Evolutionary conservation across 108 stramenopile species (phyloP).

Genomic region (Schizochytrium sp.): DNA sequence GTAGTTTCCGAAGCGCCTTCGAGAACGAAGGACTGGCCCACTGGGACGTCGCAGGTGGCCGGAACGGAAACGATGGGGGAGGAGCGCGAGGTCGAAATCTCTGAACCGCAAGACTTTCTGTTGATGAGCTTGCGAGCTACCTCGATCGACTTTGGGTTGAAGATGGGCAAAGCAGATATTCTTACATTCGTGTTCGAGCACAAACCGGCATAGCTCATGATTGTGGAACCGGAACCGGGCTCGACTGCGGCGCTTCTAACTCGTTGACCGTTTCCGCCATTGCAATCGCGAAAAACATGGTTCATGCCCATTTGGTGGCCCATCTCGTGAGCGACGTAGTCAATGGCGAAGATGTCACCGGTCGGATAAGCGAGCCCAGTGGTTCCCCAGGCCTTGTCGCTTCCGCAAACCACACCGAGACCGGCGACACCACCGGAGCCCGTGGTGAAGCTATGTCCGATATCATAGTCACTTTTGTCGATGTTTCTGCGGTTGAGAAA

Average conservation of each 20-base stretch:
- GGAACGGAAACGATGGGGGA: background rate
- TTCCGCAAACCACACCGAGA: background rate
- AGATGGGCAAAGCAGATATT: background rate
- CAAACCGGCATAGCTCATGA: background rate
- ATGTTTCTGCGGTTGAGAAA: background rate
- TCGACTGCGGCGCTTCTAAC: background rate
- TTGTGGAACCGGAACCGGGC: background rate
- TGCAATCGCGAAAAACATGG: background rate
- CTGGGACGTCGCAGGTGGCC: background rate
- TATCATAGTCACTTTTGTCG: background rate
- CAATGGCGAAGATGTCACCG: background rate
- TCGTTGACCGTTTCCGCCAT: background rate
- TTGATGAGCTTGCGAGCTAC: background rate
- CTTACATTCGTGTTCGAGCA: background rate
- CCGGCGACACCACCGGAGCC: background rate
- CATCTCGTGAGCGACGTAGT: background rate
- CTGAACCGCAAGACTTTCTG: background rate
- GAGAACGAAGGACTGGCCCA: background rate
- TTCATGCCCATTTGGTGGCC: background rate
- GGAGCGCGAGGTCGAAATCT: background rate
- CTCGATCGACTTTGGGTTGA: background rate
- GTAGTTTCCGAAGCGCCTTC: background rate
- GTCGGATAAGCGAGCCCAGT: background rate
- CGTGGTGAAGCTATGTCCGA: background rate
- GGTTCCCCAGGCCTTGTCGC: background rate